Evolutionary conservation across 2,329 filamentous ascomycete genomes (phyloP).

Genomic region (Clarireedia paspali): DNA sequence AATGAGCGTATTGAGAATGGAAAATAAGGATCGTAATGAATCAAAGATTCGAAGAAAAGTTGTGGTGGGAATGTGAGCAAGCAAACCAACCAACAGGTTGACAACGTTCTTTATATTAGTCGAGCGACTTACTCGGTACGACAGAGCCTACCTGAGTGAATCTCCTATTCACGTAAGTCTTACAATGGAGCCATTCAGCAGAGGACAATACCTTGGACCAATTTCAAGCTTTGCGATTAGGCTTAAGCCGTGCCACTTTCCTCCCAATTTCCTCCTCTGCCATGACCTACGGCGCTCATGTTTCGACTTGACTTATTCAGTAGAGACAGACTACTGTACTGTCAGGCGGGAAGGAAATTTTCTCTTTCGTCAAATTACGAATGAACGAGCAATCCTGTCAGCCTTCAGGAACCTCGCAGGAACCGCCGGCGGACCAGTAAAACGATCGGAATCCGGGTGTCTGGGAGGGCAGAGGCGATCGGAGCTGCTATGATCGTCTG

Average conservation of each 20-base stretch:
- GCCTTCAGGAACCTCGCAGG: too few relatives aligned
- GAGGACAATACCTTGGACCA: too few relatives aligned
- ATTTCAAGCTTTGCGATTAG: neutral
- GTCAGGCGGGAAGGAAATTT: neutral
- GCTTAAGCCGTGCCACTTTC: neutral
- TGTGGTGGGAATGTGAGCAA: neutral
- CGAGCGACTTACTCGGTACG: too few relatives aligned
- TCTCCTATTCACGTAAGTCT: neutral
- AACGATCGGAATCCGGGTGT: neutral
- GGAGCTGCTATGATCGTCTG: neutral
- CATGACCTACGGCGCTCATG: neutral
- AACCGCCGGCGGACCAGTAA: neutral
- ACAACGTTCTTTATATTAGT: too few relatives aligned
- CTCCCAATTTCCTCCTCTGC: neutral
- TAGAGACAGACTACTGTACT: neutral
- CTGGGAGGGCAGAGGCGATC: neutral
- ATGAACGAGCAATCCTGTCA: neutral
- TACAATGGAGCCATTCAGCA: neutral
- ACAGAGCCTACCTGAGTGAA: neutral
- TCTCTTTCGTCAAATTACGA: neutral
- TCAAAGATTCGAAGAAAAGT: neutral
- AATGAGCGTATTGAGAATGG: constrained; percentile 4
- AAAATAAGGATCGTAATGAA: constrained; percentile 2
- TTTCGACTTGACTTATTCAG: neutral
- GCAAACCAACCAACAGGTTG: neutral